phyloP scores from a whole-genome alignment of 257 asterid species.

The Solanum arcanum region DNA sequence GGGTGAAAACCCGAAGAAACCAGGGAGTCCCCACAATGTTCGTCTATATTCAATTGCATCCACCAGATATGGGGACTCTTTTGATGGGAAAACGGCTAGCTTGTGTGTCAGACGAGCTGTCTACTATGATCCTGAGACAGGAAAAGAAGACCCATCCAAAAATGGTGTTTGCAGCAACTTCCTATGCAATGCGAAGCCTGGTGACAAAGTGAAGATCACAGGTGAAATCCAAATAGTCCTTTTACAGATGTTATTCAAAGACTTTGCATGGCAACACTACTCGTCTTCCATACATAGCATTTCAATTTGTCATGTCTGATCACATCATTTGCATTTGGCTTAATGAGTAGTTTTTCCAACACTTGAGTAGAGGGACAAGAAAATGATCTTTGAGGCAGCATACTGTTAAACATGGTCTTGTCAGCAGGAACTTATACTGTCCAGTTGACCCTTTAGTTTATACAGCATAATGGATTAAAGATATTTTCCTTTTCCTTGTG shows the following conservation, averaged over 20 bases:
- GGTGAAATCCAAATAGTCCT: slow-evolving; percentile 25
- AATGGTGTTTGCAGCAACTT: slow-evolving; percentile 88
- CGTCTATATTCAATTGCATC: slow-evolving; percentile 90
- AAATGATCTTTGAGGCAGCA: background rate
- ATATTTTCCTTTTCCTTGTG: background rate
- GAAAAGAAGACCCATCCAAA: slow-evolving; percentile 79
- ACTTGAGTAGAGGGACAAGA: background rate
- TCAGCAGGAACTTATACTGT: background rate
- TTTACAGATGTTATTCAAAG: background rate
- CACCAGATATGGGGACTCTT: slow-evolving; percentile 76
- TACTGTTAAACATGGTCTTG: background rate
- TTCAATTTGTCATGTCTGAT: background rate
- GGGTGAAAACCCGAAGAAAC: slow-evolving; percentile 96
- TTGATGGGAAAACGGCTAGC: slow-evolving; percentile 87
- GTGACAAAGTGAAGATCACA: slow-evolving; percentile 76
- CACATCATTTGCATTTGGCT: background rate
- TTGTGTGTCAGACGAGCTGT: slow-evolving; percentile 91
- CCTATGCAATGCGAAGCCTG: slow-evolving; percentile 82
- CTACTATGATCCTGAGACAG: slow-evolving; percentile 82
- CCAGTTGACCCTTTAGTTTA: background rate
- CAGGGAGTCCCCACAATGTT: slow-evolving; percentile 82
- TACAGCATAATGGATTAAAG: background rate
- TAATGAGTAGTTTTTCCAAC: background rate
- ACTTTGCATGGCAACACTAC: background rate
- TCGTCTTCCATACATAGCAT: background rate